Percentiles rank a stretch among this genome's conserved stretches.
Conservation (phyloP, 140 eudicot genomes). For the Oenanthe javanica region DNA sequence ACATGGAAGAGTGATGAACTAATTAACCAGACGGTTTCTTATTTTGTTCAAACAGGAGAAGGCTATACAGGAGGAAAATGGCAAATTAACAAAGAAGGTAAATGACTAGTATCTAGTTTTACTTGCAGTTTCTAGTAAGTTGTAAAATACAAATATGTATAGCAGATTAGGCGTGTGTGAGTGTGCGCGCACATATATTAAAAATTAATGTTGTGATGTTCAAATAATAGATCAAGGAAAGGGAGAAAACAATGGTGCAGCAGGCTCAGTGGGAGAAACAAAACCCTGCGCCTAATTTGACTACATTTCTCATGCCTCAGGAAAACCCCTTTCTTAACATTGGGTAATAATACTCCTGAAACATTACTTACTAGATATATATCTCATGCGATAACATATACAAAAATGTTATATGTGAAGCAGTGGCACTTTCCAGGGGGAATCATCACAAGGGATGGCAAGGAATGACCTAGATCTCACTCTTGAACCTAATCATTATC, state of each 20-base stretch:
- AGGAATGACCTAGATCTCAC: constrained; percentile 81
- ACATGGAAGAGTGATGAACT: too few species aligned
- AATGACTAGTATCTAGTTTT: constrained; percentile 4
- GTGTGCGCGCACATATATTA: background rate
- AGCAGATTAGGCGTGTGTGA: background rate
- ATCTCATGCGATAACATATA: background rate
- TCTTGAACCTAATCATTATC: constrained; percentile 61
- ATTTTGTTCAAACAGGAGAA: constrained; percentile 45
- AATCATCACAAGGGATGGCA: constrained; percentile 39
- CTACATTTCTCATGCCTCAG: constrained; percentile 46
- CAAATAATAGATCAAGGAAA: constrained; percentile 61
- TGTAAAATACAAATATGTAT: background rate
- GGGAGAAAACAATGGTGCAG: constrained; percentile 58
- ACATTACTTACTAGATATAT: background rate
- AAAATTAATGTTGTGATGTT: background rate
- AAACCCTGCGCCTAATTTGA: constrained; percentile 30
- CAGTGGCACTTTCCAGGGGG: constrained; percentile 48
- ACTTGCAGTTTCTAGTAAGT: background rate
- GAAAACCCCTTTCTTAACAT: constrained; percentile 55
- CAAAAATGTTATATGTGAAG: background rate
- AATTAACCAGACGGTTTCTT: background rate
- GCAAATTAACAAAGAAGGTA: constrained; percentile 46
- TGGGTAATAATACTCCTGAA: constrained; percentile 28
- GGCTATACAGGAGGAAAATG: constrained; percentile 11
- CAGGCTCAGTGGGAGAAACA: constrained; percentile 63